Evolutionary conservation across 2,329 filamentous ascomycete species (phyloP), one percentile per base, ranked within the genome.

Genomic region (Cladosporium sp.): DNA sequence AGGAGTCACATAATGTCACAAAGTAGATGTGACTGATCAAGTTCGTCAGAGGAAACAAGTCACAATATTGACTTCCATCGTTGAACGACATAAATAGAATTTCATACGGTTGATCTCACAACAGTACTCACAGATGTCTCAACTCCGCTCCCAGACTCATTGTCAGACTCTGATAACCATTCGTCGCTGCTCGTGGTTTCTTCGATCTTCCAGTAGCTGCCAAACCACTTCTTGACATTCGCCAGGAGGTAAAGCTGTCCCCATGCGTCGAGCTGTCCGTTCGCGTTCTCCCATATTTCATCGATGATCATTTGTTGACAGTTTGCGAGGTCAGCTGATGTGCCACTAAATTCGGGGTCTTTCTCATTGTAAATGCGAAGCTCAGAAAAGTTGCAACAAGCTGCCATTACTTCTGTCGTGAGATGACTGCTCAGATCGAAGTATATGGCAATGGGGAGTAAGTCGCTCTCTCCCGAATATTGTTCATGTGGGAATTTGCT

Each of bases 191-290:
- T 25, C 6, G 25, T 25, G 6, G 25, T 3, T 25, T 25, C 3
- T 6, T 6, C 3, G 25, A 25, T 3, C 25, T 47, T 19, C 51
- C 51, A 54, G 15, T 17, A 30, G 17, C 3, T 4, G 5, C 25
- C n/a, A 38, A 54, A 54, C 38, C 38, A 36, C 11, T 30, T 36
- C 25, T 43, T 54, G n/a, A 57, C 42, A 17, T 14, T 39, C 14
- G 36, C 22, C 43, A 57, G 9, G n/a, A 57, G 6, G 5, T 49
- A 40, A 5, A 57, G 55, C 30, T 57, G 55, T 15, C 39, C 42
- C 55, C 55, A 57, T 4, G 43, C 43, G 15, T 39, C 8, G 1
- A 50, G 43, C 4, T 40, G 34, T 40, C 20, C 43, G 1, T 28
- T 36, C 2, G 14, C 11, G 17, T 57, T 49, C 14, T 30, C 34